A percentile compares a stretch with the other conserved stretches of the same genome.
phyloP scores from a whole-genome alignment of 2,329 filamentous ascomycete species.

The Botrytis sinoallii region DNA sequence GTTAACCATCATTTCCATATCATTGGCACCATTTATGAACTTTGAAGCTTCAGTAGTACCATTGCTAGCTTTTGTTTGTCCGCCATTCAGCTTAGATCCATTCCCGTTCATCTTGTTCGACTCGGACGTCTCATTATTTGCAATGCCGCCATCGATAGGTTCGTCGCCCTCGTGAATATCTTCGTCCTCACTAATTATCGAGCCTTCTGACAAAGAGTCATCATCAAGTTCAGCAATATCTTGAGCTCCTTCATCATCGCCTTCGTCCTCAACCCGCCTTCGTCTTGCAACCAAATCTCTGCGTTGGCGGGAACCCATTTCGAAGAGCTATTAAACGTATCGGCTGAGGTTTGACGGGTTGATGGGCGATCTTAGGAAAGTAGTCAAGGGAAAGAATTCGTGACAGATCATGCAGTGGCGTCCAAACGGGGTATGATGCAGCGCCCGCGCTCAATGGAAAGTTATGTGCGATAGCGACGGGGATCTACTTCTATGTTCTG shows the following conservation, averaged over 20 bases:
- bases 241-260: slow-evolving; percentile 61
- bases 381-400: slow-evolving; percentile 32
- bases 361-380: slow-evolving; percentile 34
- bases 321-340: slow-evolving; percentile 33
- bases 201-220: slow-evolving; percentile 64
- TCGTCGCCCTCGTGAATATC: slow-evolving; percentile 60
- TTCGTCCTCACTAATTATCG: slow-evolving; percentile 59
- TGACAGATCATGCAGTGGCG: slow-evolving; percentile 39
- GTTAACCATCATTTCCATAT: slow-evolving; percentile 59
- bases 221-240: slow-evolving; percentile 59
- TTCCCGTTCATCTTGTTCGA: slow-evolving; percentile 38
- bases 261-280: slow-evolving; percentile 67
- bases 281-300: slow-evolving; percentile 65
- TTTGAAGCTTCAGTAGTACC: slow-evolving; percentile 40
- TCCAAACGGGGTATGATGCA: slow-evolving; percentile 32
- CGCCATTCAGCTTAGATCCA: slow-evolving; percentile 36
- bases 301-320: slow-evolving; percentile 54
- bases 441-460: slow-evolving; percentile 38
- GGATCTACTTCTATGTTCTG: slow-evolving; percentile 15
- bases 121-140: slow-evolving; percentile 44
- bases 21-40: slow-evolving; percentile 42
- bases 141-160: slow-evolving; percentile 61
- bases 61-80: slow-evolving; percentile 31
- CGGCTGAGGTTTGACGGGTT: slow-evolving; percentile 37
- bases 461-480: slow-evolving; percentile 26